These are phyloP conservation scores for Leccinum variicolor DNA, from an alignment of 768 basidiomycete species.

Conservation along the genomic window DNA sequence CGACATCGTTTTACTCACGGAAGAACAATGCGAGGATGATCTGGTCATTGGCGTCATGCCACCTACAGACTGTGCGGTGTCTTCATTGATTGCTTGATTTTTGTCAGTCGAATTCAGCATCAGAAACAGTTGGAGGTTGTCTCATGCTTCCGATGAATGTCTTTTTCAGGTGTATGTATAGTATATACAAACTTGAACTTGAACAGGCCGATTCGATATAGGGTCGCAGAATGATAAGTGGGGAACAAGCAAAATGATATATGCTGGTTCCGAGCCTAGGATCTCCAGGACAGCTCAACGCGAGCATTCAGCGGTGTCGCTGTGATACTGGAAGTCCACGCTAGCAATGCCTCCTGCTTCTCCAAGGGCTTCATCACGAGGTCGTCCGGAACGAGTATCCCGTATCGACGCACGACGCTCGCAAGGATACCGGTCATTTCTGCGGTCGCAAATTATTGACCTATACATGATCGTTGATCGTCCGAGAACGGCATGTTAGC, in stretches of 20 bases:
- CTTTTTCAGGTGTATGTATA: not conserved
- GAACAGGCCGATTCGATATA: not conserved
- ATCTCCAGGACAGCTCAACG: constrained; percentile 20
- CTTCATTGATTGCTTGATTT: not conserved
- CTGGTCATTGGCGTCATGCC: not conserved
- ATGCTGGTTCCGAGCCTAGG: not conserved
- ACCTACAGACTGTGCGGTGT: not conserved
- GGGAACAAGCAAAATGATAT: not conserved
- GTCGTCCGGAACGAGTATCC: constrained; percentile 38
- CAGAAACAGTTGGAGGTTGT: not conserved
- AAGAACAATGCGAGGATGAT: constrained; percentile 32
- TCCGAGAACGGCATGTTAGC: constrained; percentile 38
- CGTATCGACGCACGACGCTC: constrained; percentile 39
- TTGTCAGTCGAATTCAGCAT: not conserved
- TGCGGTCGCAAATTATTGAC: constrained; percentile 44
- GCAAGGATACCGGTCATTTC: constrained; percentile 43
- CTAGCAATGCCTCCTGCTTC: constrained; percentile 32
- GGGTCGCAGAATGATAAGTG: not conserved
- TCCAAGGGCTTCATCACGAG: constrained; percentile 26
- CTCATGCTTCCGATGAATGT: not conserved
- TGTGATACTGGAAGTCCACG: constrained; percentile 37
- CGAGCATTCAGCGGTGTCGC: constrained; percentile 31
- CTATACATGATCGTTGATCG: constrained; percentile 47
- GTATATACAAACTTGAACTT: not conserved
- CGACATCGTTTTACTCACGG: constrained; percentile 45